Base-by-base conservation (phyloP, 257 asterid genomes). In the Scutellaria minor region DNA sequence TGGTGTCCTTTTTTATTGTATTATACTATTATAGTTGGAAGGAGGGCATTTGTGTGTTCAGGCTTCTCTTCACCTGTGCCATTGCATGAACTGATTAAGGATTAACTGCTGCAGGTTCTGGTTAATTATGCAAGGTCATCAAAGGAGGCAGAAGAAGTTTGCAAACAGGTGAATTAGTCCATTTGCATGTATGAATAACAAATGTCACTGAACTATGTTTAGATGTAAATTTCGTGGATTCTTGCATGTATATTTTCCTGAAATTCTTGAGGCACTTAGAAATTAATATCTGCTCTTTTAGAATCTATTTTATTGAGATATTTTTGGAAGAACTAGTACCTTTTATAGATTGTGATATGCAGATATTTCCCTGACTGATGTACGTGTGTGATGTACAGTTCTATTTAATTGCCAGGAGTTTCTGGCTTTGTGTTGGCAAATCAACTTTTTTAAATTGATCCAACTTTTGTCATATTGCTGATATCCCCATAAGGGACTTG, bases 81-180 rank as follows among this genome's bases (percentile, higher is more conserved):
- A 13, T 45, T 65, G 58, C 68, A 46, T 53, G 46, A 52, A 58
- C 35, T 82, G 71, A 78, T 64, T 37, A 48, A 51, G 74, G 41
- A 47, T 62, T 70, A 20, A 57, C 72, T 81, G 31, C 60, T 82
- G 68, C 81, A 94, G 98, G 95, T 94, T 83, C 87, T 94, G 82
- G 97, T 94, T 74, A 94, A 94, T 75, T 94, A 94, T 72, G 91
- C 99, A 39, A 88, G 96, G 84, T 94, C 99, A 41, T 91, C 93
- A 13, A 94, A 88, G 85, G 97, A 91, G 71, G 99, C 97, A 40
- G 97, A 91, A 77, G 97, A 89, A 67, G 99, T 94, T 45, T 91
- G 90, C 83, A 82, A 84, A 70, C 84, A 85, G 94, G 94, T 87
- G 70, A 77, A 65, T 24, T 37, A 62, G 8, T 42, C 76, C 55